phyloP scores from a whole-genome alignment of 306 rosid species.

The Lathyrus tuberosus region DNA sequence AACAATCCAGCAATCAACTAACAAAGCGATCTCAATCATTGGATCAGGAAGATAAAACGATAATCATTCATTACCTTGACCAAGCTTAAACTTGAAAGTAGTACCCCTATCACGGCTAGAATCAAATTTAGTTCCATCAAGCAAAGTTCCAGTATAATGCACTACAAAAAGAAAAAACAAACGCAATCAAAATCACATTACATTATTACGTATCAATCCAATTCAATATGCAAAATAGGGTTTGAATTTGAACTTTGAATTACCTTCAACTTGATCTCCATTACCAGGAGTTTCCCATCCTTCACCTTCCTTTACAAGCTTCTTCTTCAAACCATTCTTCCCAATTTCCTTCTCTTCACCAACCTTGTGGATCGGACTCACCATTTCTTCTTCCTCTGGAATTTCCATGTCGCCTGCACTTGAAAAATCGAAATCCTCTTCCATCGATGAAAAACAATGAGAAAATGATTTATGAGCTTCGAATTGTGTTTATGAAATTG shows the following conservation, averaged over 20 bases:
- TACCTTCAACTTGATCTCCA: slow-evolving; percentile 89
- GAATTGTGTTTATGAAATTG: neutral
- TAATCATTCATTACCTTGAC: slow-evolving; percentile 53
- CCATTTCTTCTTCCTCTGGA: slow-evolving; percentile 43
- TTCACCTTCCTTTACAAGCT: slow-evolving; percentile 73
- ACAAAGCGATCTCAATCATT: neutral
- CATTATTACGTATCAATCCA: neutral
- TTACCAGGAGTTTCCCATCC: slow-evolving; percentile 68
- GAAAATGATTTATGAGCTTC: neutral
- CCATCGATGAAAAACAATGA: slow-evolving; percentile 42
- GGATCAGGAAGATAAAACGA: neutral
- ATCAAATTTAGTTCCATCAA: slow-evolving; percentile 81
- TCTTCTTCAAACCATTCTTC: slow-evolving; percentile 73
- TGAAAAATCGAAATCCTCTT: slow-evolving; percentile 65
- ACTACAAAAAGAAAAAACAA: slow-evolving; percentile 43
- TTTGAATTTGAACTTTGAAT: neutral
- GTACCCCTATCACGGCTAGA: slow-evolving; percentile 80
- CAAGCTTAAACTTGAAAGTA: slow-evolving; percentile 77
- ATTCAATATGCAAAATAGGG: neutral
- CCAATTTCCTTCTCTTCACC: slow-evolving; percentile 85
- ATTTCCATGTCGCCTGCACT: slow-evolving; percentile 43
- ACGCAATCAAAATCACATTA: neutral
- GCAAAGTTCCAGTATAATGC: slow-evolving; percentile 80
- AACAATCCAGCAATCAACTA: neutral
- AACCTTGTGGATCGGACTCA: slow-evolving; percentile 52